Percentiles rank a stretch among this genome's conserved stretches.
These are phyloP conservation scores for Phytophthora hibernalis DNA, from an alignment of 352 stramenopile species.

Conservation along the genomic window DNA sequence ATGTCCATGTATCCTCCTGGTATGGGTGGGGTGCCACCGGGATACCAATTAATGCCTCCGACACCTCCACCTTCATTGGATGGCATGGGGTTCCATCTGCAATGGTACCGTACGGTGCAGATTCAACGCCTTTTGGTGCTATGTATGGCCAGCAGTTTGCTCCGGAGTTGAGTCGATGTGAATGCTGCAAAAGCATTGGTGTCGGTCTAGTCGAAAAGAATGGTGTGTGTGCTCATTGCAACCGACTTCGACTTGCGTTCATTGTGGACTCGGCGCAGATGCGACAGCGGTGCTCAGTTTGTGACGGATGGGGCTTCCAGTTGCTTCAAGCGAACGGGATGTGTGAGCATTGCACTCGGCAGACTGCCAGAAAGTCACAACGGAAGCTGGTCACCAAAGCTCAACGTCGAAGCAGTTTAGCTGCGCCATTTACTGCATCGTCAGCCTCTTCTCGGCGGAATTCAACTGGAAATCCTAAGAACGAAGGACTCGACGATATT, in stretches of 20 bases:
- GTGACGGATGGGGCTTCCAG: conserved; percentile 64
- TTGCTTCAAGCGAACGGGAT: conserved; percentile 55
- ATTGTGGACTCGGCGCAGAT: conserved; percentile 76
- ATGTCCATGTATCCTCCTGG: conserved; percentile 40
- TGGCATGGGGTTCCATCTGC: conserved; percentile 32
- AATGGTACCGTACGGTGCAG: conserved; percentile 46
- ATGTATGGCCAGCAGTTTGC: conserved; percentile 28
- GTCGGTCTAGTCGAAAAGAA: conserved; percentile 78
- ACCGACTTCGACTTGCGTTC: conserved; percentile 70
- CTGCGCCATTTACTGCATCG: neutral
- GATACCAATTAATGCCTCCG: conserved; percentile 27
- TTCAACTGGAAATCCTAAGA: conserved; percentile 15
- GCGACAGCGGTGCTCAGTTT: conserved; percentile 55
- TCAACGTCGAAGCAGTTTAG: conserved; percentile 18
- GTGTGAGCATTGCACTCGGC: conserved; percentile 63
- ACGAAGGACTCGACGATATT: conserved; percentile 27
- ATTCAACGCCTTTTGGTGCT: conserved; percentile 22
- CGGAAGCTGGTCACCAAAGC: conserved; percentile 3
- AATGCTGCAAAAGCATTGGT: conserved; percentile 58
- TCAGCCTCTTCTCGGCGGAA: conserved; percentile 8
- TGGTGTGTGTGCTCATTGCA: conserved; percentile 71
- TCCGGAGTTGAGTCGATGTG: conserved; percentile 54
- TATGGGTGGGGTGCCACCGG: conserved; percentile 27
- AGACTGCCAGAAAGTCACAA: conserved; percentile 28
- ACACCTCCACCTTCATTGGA: conserved; percentile 30